Conservation (phyloP, 345 rosid genomes). For the Acer campestre region DNA sequence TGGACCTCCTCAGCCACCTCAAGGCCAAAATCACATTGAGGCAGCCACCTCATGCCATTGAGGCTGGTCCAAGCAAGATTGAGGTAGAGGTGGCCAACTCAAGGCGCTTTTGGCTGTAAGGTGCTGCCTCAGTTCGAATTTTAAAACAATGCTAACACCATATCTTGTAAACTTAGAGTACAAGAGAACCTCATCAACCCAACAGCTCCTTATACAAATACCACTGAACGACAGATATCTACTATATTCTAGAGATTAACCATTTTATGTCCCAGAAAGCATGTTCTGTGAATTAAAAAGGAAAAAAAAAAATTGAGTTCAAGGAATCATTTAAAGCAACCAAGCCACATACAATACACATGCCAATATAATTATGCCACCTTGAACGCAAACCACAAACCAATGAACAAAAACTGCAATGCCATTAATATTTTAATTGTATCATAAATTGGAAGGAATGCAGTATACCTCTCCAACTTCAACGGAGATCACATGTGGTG, state of each 20-base stretch:
- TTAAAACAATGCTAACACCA: too few species aligned
- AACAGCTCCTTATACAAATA: background rate
- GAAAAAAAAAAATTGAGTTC: background rate
- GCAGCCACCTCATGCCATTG: too few species aligned
- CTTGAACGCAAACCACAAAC: background rate
- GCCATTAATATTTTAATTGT: conserved; percentile 1
- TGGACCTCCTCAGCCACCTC: too few species aligned
- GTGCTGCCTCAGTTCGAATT: too few species aligned
- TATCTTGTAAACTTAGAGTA: background rate
- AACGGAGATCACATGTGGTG: conserved; percentile 85
- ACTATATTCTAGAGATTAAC: background rate
- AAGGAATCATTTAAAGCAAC: background rate
- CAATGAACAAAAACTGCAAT: conserved; percentile 7
- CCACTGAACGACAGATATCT: background rate
- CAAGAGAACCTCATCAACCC: background rate
- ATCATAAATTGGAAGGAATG: conserved; percentile 9
- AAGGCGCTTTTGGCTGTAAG: too few species aligned
- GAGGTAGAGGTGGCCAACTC: too few species aligned
- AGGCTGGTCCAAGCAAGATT: too few species aligned
- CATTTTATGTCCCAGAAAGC: background rate
- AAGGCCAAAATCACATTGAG: too few species aligned
- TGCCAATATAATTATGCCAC: background rate
- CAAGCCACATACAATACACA: background rate
- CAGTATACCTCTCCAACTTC: conserved; percentile 79
- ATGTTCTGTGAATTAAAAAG: background rate